phyloP scores from a whole-genome alignment of 2,329 filamentous ascomycete genomes.

The Aureobasidium sp. region DNA sequence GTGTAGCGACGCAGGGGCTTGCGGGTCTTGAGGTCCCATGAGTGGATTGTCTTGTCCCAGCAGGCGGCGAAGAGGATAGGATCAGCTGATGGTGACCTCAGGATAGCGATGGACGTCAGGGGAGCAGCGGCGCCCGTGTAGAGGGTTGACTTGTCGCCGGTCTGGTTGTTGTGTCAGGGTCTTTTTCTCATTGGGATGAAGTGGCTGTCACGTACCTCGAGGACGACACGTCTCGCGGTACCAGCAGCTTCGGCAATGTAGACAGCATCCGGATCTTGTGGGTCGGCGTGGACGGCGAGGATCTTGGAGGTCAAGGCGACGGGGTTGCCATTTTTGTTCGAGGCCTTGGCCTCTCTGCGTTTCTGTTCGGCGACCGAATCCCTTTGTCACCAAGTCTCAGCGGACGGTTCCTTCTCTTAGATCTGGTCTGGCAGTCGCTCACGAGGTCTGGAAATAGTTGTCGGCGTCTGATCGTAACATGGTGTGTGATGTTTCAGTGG shows the following conservation, averaged over 20 bases:
- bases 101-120: slow-evolving; percentile 65
- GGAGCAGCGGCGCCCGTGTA: slow-evolving; percentile 75
- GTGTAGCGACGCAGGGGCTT: slow-evolving; percentile 50
- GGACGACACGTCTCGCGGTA: slow-evolving; percentile 62
- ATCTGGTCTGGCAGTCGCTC: slow-evolving; percentile 30
- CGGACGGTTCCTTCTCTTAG: not conserved
- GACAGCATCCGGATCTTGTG: slow-evolving; percentile 53
- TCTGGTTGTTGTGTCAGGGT: slow-evolving; percentile 28
- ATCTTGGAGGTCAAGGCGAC: slow-evolving; percentile 80
- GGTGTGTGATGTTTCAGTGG: not conserved
- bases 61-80: slow-evolving; percentile 72
- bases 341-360: slow-evolving; percentile 63
- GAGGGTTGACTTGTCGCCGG: slow-evolving; percentile 37
- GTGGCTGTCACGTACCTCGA: slow-evolving; percentile 56
- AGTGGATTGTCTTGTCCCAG: slow-evolving; percentile 92
- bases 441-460: slow-evolving; percentile 93
- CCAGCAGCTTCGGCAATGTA: slow-evolving; percentile 87
- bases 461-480: slow-evolving; percentile 52
- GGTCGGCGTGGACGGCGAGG: slow-evolving; percentile 64
- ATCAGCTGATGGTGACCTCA: slow-evolving; percentile 37
- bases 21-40: slow-evolving; percentile 62
- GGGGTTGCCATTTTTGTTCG: slow-evolving; percentile 79
- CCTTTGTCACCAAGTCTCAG: slow-evolving; percentile 29
- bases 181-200: not conserved
- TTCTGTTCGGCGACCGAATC: slow-evolving; percentile 45